phyloP scores from a whole-genome alignment of 108 stramenopile genomes.

The Nitzschia palea region DNA sequence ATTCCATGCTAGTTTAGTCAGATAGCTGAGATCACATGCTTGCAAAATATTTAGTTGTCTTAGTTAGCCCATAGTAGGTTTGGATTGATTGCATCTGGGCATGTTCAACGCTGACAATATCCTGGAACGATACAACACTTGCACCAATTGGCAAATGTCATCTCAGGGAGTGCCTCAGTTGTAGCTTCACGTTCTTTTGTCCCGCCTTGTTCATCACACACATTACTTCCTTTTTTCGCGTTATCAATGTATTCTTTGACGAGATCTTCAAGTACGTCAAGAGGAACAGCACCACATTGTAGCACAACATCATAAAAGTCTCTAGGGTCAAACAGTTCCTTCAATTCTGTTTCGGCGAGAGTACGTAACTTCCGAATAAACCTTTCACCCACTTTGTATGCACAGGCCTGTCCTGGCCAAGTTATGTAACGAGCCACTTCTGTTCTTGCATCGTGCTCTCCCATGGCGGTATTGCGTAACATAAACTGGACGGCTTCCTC shows the following conservation, averaged over 20 bases:
- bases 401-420: conserved; percentile 67
- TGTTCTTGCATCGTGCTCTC: conserved; percentile 54
- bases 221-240: too few species aligned
- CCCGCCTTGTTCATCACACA: too few species aligned
- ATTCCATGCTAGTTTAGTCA: background rate
- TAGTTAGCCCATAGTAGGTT: too few species aligned
- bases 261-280: conserved; percentile 43
- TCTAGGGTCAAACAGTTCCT: conserved; percentile 42
- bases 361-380: conserved; percentile 39
- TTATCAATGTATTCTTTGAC: conserved; percentile 38
- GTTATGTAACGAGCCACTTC: conserved; percentile 56
- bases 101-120: conserved; percentile 24
- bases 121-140: conserved; percentile 48
- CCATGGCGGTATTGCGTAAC: conserved; percentile 63
- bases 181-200: too few species aligned
- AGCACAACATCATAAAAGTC: conserved; percentile 58
- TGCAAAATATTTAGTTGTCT: too few species aligned
- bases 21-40: background rate
- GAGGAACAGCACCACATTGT: conserved; percentile 50
- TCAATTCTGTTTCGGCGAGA: conserved; percentile 36
- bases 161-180: too few species aligned
- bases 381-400: conserved; percentile 64
- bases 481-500: conserved; percentile 52
- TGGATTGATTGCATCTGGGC: too few species aligned
- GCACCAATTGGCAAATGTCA: conserved; percentile 59